Evolutionary conservation across 306 rosid species (phyloP).

Genomic region (Mucuna pruriens): DNA sequence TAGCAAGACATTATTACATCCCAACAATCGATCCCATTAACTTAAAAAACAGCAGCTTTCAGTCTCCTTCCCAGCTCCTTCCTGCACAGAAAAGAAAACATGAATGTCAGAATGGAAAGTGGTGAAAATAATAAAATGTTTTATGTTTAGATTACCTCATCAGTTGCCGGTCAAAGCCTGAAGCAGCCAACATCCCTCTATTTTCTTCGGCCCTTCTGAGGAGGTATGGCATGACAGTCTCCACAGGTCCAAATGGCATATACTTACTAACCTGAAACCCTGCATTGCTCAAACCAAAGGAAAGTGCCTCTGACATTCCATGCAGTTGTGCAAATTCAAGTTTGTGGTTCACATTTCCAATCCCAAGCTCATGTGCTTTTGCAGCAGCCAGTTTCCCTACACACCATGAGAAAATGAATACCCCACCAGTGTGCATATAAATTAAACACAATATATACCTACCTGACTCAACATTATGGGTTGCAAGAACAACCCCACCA

Average conservation of each 20-base stretch:
- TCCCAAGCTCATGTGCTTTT: slow-evolving; percentile 78
- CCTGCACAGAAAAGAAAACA: slow-evolving; percentile 38
- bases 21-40: not conserved
- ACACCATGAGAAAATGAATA: not conserved
- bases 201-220: slow-evolving; percentile 93
- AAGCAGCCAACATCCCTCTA: slow-evolving; percentile 77
- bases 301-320: slow-evolving; percentile 93
- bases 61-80: slow-evolving; percentile 72
- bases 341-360: slow-evolving; percentile 71
- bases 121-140: not conserved
- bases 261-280: slow-evolving; percentile 97
- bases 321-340: slow-evolving; percentile 87
- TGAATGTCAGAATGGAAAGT: not conserved
- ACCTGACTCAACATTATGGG: slow-evolving; percentile 92
- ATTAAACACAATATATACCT: not conserved
- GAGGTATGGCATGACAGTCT: slow-evolving; percentile 83
- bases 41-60: slow-evolving; percentile 41
- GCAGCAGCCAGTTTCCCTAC: slow-evolving; percentile 78
- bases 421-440: not conserved
- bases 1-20: slow-evolving; percentile 37
- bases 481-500: slow-evolving; percentile 77
- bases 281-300: slow-evolving; percentile 80
- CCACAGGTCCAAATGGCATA: slow-evolving; percentile 90
- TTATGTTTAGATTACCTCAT: slow-evolving; percentile 53
- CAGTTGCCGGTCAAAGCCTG: slow-evolving; percentile 68